Evolutionary conservation across 2,329 filamentous ascomycete species (phyloP).

Genomic region (Phaeophleospora eucalypticola): DNA sequence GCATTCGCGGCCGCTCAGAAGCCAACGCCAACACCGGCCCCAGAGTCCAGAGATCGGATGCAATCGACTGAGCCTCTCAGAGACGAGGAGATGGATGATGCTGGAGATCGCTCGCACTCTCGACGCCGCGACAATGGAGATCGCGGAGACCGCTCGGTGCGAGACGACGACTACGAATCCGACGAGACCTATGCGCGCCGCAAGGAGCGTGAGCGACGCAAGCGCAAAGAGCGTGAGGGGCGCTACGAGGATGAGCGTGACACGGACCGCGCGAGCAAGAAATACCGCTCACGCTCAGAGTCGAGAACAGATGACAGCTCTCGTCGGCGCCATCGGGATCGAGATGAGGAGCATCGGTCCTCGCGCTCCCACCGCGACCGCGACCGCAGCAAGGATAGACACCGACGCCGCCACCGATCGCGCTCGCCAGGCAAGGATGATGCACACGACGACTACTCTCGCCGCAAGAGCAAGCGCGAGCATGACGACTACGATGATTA

Average conservation of each 20-base stretch:
- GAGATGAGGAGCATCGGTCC: slow-evolving; percentile 40
- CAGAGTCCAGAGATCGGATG: slow-evolving; percentile 13
- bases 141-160: slow-evolving; percentile 40
- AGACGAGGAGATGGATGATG: slow-evolving; percentile 24
- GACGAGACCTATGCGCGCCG: slow-evolving; percentile 37
- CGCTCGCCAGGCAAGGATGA: slow-evolving; percentile 34
- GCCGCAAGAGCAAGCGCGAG: slow-evolving; percentile 37
- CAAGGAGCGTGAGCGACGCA: slow-evolving; percentile 31
- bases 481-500: slow-evolving; percentile 29
- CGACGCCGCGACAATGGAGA: slow-evolving; percentile 48
- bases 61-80: slow-evolving; percentile 10
- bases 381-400: slow-evolving; percentile 36
- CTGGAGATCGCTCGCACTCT: slow-evolving; percentile 35
- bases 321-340: slow-evolving; percentile 55
- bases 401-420: slow-evolving; percentile 40
- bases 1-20: slow-evolving; percentile 36
- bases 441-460: slow-evolving; percentile 26
- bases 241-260: slow-evolving; percentile 48
- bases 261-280: slow-evolving; percentile 41
- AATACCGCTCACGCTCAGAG: slow-evolving; percentile 59
- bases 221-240: slow-evolving; percentile 33
- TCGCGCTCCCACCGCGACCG: slow-evolving; percentile 46
- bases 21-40: slow-evolving; percentile 16
- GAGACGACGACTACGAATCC: slow-evolving; percentile 38
- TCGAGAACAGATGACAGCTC: slow-evolving; percentile 58